Evolutionary conservation across 345 rosid genomes (phyloP).

Genomic region (Corchorus olitorius): DNA sequence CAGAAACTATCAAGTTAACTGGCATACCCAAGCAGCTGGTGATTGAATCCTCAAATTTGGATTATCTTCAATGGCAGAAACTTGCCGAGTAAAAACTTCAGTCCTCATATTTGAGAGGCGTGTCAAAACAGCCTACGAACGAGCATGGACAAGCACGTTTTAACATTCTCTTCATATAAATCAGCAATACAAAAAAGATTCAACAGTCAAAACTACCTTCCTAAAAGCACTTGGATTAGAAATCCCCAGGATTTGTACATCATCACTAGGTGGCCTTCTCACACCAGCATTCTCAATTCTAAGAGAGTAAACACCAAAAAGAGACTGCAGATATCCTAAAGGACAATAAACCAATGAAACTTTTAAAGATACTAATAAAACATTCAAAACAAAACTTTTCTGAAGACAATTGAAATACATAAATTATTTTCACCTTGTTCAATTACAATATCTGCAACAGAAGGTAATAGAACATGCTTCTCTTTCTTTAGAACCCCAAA

Average conservation of each 20-base stretch:
- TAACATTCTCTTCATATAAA: constrained; percentile 3
- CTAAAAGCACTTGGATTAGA: constrained; percentile 66
- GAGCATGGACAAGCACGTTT: neutral
- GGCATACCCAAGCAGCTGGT: constrained; percentile 39
- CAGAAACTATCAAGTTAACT: neutral
- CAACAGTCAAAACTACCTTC: constrained; percentile 39
- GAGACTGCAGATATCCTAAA: constrained; percentile 72
- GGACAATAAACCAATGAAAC: constrained; percentile 5
- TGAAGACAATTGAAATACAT: neutral
- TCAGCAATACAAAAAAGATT: neutral
- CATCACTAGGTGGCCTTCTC: constrained; percentile 67
- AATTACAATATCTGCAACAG: constrained; percentile 59
- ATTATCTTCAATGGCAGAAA: constrained; percentile 51
- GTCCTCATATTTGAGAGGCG: constrained; percentile 60
- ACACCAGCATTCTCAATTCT: constrained; percentile 73
- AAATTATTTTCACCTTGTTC: constrained; percentile 56
- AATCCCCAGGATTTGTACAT: constrained; percentile 66
- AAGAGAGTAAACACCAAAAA: constrained; percentile 68
- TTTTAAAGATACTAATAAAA: constrained; percentile 1
- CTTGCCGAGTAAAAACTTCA: constrained; percentile 49
- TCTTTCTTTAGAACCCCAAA: constrained; percentile 66
- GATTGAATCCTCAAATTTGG: constrained; percentile 45
- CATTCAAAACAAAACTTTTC: neutral
- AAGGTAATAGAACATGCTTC: constrained; percentile 67
- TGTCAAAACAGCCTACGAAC: constrained; percentile 55